A percentile compares a stretch with the other conserved stretches of the same genome.
These are phyloP conservation scores for Malassezia nana DNA, from an alignment of 1,284 basidiomycete genomes.

Conservation along the genomic window DNA sequence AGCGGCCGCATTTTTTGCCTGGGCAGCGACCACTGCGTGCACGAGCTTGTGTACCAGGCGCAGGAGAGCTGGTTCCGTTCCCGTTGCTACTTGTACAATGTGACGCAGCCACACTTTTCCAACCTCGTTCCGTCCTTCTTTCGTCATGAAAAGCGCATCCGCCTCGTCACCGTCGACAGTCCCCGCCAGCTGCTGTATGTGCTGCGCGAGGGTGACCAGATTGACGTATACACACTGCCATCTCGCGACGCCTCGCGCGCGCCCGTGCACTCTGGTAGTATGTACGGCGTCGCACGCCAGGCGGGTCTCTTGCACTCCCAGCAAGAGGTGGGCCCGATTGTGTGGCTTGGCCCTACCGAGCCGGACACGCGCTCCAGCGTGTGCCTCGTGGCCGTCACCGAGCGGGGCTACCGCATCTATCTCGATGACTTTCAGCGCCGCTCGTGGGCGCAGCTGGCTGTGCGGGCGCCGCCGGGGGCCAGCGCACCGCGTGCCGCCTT, in stretches of 20 bases:
- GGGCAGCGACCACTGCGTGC: conserved; percentile 76
- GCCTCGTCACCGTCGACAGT: conserved; percentile 33
- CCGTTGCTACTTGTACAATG: conserved; percentile 63
- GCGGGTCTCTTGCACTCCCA: conserved; percentile 37
- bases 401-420: conserved; percentile 42
- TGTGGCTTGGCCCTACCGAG: conserved; percentile 34
- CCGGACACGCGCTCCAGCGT: conserved; percentile 25
- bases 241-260: conserved; percentile 29
- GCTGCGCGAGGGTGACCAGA: conserved; percentile 35
- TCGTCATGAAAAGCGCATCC: conserved; percentile 55
- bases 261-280: conserved; percentile 33
- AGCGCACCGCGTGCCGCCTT: background rate
- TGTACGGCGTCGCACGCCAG: conserved; percentile 37
- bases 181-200: conserved; percentile 37
- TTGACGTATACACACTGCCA: conserved; percentile 39
- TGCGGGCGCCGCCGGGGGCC: conserved; percentile 15
- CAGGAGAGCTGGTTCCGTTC: conserved; percentile 88
- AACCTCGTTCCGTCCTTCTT: conserved; percentile 44
- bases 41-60: conserved; percentile 85
- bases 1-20: conserved; percentile 82
- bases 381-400: conserved; percentile 41
- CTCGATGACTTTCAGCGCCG: conserved; percentile 38
- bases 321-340: conserved; percentile 32
- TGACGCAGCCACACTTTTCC: conserved; percentile 49
- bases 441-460: conserved; percentile 18